Conservation (phyloP, 306 rosid species). For the Fagus sylvatica region DNA sequence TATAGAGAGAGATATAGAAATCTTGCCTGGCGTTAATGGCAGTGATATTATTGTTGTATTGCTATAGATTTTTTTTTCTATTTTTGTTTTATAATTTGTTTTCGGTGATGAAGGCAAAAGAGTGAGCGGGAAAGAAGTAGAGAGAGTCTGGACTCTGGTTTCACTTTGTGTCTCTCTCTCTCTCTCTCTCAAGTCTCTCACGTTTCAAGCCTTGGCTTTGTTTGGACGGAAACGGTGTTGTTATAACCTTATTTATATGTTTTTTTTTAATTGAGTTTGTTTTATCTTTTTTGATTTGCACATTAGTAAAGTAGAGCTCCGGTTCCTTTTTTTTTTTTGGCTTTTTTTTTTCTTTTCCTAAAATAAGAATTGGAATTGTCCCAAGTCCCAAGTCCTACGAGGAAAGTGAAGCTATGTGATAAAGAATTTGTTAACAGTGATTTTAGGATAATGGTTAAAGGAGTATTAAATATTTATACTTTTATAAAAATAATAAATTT, state of each 20-base stretch:
- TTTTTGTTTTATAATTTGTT: neutral
- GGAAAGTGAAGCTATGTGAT: no score
- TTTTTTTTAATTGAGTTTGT: neutral
- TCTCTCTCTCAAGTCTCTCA: neutral
- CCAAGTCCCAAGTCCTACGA: no score
- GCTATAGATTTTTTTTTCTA: neutral
- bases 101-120: neutral
- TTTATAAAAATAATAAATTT: no score
- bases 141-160: neutral
- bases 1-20: neutral
- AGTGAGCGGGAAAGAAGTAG: slow-evolving; percentile 21
- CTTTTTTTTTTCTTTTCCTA: no score
- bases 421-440: no score
- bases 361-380: no score
- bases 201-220: neutral
- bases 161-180: neutral
- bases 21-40: slow-evolving; percentile 38
- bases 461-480: no score
- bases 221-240: slow-evolving; percentile 20
- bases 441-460: no score
- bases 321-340: no score
- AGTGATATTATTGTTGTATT: slow-evolving; percentile 17
- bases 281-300: no score
- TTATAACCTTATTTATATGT: neutral
- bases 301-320: no score